Conservation (phyloP, 345 rosid species). For the Populus davidiana region DNA sequence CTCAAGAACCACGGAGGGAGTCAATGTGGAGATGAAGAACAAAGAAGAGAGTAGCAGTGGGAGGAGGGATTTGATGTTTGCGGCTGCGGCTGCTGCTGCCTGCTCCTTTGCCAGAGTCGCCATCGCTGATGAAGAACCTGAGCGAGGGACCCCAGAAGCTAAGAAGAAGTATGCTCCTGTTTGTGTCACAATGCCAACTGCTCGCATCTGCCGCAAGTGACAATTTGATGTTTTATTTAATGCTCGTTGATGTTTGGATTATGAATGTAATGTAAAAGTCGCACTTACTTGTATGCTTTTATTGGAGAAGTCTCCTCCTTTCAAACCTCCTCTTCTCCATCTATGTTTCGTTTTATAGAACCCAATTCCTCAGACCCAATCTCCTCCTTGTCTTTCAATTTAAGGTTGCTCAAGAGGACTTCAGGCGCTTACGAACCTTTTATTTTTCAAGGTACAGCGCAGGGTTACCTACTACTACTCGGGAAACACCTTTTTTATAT, state of each 20-base stretch:
- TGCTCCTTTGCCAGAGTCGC: conserved; percentile 42
- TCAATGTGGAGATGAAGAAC: conserved; percentile 19
- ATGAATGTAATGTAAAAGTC: background rate
- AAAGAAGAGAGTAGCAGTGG: conserved; percentile 34
- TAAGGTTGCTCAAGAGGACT: no score
- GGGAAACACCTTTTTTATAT: background rate
- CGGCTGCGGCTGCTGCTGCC: conserved; percentile 42
- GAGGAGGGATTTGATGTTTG: conserved; percentile 62
- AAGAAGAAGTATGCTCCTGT: conserved; percentile 53
- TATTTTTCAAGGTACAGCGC: background rate
- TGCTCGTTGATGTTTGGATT: background rate
- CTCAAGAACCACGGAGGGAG: conserved; percentile 8
- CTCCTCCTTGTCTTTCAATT: background rate
- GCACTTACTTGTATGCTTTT: conserved; percentile 1
- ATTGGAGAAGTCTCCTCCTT: background rate
- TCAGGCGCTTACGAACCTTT: no score
- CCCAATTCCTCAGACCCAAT: background rate
- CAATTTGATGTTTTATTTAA: background rate
- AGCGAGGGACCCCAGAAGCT: conserved; percentile 43
- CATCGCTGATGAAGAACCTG: conserved; percentile 42
- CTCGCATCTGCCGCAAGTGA: conserved; percentile 49
- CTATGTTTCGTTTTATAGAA: background rate
- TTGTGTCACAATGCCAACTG: conserved; percentile 65
- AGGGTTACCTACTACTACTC: background rate
- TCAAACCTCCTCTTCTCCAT: background rate